Conservation (phyloP, 2,329 filamentous ascomycete genomes). For the Pleurostoma richardsiae region DNA sequence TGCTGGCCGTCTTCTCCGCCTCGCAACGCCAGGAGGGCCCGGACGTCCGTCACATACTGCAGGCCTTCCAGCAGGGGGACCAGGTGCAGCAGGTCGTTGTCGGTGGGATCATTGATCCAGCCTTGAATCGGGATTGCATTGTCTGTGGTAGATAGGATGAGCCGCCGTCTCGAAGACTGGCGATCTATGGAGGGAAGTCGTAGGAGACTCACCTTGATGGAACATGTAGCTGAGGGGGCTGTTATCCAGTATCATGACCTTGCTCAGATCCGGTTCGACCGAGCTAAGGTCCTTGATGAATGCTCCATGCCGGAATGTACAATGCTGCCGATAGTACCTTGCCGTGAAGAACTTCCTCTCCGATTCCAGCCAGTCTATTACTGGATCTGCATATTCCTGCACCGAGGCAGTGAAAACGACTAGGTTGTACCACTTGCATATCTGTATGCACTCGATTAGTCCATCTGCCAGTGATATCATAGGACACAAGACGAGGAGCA, state of each 20-base stretch:
- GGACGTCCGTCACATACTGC: constrained; percentile 94
- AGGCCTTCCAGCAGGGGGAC: constrained; percentile 89
- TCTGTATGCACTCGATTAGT: constrained; percentile 32
- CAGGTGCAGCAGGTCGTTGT: constrained; percentile 89
- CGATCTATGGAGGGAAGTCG: not conserved
- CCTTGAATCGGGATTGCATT: constrained; percentile 99
- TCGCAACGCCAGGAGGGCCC: constrained; percentile 81
- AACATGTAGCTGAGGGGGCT: constrained; percentile 98
- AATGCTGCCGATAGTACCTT: constrained; percentile 94
- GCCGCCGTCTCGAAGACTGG: no score
- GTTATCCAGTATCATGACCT: constrained; percentile 98
- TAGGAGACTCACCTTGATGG: constrained; percentile 71
- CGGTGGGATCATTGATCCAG: constrained; percentile 98
- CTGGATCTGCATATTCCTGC: constrained; percentile 96
- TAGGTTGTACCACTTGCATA: constrained; percentile 97
- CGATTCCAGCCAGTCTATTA: constrained; percentile 97
- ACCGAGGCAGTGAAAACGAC: constrained; percentile 96
- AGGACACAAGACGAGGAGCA: not conserved
- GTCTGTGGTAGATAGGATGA: constrained; percentile 49
- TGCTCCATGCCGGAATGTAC: constrained; percentile 88
- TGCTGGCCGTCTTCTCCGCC: constrained; percentile 74
- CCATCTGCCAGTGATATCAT: no score
- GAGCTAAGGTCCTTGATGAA: constrained; percentile 98
- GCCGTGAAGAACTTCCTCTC: constrained; percentile 95
- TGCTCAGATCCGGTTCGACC: constrained; percentile 93